These are phyloP conservation scores for Orbilia blumenaviensis DNA, from an alignment of 2,329 filamentous ascomycete genomes.

Conservation along the genomic window DNA sequence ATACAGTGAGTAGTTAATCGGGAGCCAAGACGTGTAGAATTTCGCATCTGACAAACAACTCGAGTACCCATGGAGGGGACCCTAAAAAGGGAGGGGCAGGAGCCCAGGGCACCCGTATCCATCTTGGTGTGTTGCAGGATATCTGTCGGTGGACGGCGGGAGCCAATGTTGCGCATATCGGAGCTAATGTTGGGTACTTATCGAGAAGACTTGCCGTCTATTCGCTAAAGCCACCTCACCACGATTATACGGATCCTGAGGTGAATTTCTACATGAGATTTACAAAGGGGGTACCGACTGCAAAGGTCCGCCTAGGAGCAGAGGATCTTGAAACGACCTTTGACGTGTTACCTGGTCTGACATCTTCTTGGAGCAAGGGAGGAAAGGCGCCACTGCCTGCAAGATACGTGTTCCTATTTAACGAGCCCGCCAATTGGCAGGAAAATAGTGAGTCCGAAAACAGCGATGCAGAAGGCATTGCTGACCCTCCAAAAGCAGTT, in stretches of 20 bases:
- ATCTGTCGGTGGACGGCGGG: background rate
- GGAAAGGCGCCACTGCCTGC: background rate
- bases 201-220: background rate
- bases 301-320: background rate
- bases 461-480: background rate
- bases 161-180: too few relatives aligned
- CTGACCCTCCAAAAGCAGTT: too few relatives aligned
- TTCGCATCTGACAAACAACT: background rate
- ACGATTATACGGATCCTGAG: background rate
- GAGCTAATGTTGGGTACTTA: background rate
- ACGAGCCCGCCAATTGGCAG: background rate
- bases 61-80: background rate
- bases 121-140: background rate
- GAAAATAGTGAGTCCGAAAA: background rate
- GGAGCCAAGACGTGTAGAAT: background rate
- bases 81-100: background rate
- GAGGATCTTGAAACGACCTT: background rate
- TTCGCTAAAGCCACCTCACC: background rate
- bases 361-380: background rate
- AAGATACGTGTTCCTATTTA: conserved; percentile 1
- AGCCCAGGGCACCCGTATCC: background rate
- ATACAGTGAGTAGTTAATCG: background rate
- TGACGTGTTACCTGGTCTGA: background rate
- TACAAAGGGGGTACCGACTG: background rate
- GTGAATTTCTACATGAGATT: background rate